Evolutionary conservation across 1,284 basidiomycete species (phyloP).

Genomic region (Butyriboletus appendiculatus): DNA sequence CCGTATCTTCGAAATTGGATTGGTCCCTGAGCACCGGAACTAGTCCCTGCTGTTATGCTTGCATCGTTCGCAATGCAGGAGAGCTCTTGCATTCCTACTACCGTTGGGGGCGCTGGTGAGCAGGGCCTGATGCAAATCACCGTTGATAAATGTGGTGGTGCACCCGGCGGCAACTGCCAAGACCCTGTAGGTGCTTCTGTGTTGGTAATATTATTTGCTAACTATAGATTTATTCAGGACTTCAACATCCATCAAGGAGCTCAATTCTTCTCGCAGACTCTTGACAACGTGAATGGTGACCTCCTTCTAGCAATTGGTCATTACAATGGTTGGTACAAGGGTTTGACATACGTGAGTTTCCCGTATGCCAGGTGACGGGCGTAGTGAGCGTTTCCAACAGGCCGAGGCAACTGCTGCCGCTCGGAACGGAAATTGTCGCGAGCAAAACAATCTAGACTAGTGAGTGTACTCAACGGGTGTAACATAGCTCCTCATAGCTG

Average conservation of each 20-base stretch:
- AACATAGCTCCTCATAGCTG: not conserved
- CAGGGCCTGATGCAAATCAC: constrained; percentile 88
- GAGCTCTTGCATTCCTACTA: constrained; percentile 68
- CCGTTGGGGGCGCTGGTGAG: constrained; percentile 77
- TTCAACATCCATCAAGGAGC: constrained; percentile 71
- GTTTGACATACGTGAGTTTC: constrained; percentile 59
- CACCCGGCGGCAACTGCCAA: constrained; percentile 63
- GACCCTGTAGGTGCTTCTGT: constrained; percentile 47
- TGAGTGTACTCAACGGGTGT: constrained; percentile 37
- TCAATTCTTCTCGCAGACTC: constrained; percentile 55
- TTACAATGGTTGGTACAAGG: constrained; percentile 79
- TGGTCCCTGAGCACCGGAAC: not conserved
- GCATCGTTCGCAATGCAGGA: constrained; percentile 88
- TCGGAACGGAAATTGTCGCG: constrained; percentile 56
- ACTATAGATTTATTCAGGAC: constrained; percentile 42
- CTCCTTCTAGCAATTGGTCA: constrained; percentile 63
- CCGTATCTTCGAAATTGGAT: not conserved
- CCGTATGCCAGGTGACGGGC: constrained; percentile 7
- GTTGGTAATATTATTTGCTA: not conserved
- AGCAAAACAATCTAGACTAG: constrained; percentile 83
- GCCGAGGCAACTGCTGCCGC: constrained; percentile 60
- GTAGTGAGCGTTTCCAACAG: constrained; percentile 32
- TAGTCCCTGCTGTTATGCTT: constrained; percentile 61
- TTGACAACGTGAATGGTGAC: constrained; percentile 52
- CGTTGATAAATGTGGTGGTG: constrained; percentile 72